These are phyloP conservation scores for Bolboschoenus planiculmis DNA, from an alignment of 176 grass and related monocot species.

Conservation along the genomic window DNA sequence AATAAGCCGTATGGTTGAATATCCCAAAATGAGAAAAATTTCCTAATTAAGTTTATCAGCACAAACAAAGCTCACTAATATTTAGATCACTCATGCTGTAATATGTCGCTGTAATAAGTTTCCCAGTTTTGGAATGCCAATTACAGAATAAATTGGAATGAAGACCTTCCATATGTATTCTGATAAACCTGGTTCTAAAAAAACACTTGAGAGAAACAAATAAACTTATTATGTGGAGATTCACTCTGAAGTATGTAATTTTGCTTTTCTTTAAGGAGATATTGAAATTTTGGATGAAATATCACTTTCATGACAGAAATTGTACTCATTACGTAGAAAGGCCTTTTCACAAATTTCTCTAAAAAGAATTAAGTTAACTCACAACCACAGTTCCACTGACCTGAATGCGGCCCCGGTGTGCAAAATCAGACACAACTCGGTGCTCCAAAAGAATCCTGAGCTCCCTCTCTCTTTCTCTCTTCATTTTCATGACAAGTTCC, in stretches of 20 bases:
- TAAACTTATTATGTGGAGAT: not conserved
- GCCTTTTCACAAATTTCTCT: not conserved
- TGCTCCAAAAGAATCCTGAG: constrained; percentile 55
- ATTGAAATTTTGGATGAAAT: not conserved
- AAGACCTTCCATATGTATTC: not conserved
- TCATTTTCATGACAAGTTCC: constrained; percentile 87
- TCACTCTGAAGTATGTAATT: not conserved
- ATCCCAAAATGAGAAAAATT: not conserved
- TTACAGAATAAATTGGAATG: not conserved
- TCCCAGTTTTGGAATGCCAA: not conserved
- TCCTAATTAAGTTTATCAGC: not conserved
- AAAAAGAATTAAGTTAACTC: not conserved
- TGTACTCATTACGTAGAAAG: not conserved
- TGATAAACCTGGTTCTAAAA: not conserved
- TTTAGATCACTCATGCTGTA: not conserved
- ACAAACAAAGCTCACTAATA: not conserved
- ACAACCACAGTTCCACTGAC: constrained; percentile 24
- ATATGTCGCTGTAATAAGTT: not conserved
- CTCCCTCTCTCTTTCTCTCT: constrained; percentile 76
- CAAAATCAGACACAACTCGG: constrained; percentile 61
- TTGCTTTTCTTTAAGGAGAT: not conserved
- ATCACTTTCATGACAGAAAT: not conserved
- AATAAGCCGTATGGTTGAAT: not conserved
- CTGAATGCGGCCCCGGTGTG: constrained; percentile 88
- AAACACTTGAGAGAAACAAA: not conserved